A percentile compares a stretch with the other conserved stretches of the same genome.
phyloP scores from a whole-genome alignment of 768 basidiomycete species.

The Boletus tomentosulus region DNA sequence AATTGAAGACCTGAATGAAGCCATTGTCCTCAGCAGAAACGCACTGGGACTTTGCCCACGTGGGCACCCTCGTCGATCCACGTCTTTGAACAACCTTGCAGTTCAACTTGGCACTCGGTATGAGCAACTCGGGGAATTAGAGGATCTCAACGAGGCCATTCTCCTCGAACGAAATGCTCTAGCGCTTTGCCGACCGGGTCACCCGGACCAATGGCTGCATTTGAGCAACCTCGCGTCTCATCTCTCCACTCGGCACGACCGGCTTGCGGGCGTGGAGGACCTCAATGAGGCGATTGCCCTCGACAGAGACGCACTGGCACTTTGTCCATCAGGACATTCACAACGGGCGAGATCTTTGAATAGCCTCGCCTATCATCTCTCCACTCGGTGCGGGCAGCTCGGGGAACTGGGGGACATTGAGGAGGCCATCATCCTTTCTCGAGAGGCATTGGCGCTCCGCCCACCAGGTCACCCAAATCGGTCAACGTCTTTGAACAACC shows the following conservation, averaged over 20 bases:
- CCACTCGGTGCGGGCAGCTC: not conserved
- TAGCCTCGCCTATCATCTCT: not conserved
- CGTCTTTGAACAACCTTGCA: not conserved
- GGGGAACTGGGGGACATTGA: not conserved
- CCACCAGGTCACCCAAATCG: not conserved
- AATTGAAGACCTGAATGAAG: not conserved
- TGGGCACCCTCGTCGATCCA: not conserved
- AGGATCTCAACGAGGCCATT: not conserved
- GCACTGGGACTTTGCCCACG: not conserved
- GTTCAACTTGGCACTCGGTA: not conserved
- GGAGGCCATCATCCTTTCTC: not conserved
- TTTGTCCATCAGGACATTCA: not conserved
- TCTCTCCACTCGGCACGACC: not conserved
- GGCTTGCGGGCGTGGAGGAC: not conserved
- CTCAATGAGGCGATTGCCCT: not conserved
- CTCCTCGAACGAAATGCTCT: not conserved
- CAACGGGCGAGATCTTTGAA: not conserved
- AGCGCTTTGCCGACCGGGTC: not conserved
- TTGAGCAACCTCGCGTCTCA: not conserved
- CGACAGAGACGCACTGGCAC: not conserved
- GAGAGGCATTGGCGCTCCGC: not conserved
- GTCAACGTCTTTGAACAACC: not conserved
- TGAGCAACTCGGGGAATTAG: not conserved
- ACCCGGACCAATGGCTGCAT: not conserved
- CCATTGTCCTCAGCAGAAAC: not conserved